phyloP scores from a whole-genome alignment of 2,329 filamentous ascomycete species.

The Aplosporella prunicola region DNA sequence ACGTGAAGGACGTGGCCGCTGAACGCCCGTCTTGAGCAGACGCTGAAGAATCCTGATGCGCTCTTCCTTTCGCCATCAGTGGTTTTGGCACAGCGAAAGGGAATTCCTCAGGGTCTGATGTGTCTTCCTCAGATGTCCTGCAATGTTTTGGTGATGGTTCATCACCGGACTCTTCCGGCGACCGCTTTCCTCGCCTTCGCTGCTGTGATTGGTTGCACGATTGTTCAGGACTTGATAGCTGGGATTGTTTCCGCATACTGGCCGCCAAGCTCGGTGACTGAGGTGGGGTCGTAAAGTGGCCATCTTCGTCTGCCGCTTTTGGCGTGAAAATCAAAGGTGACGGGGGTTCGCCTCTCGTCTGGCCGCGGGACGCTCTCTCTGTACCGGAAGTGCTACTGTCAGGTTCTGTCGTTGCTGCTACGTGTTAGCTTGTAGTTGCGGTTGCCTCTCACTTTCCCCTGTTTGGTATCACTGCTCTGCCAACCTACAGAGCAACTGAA shows the following conservation, averaged over 20 bases:
- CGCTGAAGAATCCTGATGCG: not conserved
- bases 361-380: too few species aligned
- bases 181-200: not conserved
- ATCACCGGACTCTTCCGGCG: not conserved
- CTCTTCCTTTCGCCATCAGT: not conserved
- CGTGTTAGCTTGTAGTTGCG: too few species aligned
- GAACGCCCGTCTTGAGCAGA: not conserved
- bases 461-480: too few species aligned
- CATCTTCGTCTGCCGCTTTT: not conserved
- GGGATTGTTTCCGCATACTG: not conserved
- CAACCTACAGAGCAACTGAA: too few species aligned
- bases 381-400: too few species aligned
- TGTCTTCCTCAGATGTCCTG: not conserved
- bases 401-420: too few species aligned
- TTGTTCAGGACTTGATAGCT: not conserved
- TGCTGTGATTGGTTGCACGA: not conserved
- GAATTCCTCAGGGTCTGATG: not conserved
- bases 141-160: not conserved
- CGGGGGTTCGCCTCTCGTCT: too few species aligned
- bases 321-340: too few species aligned
- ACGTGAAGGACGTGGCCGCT: not conserved
- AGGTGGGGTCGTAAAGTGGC: not conserved
- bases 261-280: conserved; percentile 1
- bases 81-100: not conserved
- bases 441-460: too few species aligned